Evolutionary conservation across 192 early-diverging fungal genomes (phyloP), one percentile per base, ranked within the genome.

Genomic region (Backusella westeae): DNA sequence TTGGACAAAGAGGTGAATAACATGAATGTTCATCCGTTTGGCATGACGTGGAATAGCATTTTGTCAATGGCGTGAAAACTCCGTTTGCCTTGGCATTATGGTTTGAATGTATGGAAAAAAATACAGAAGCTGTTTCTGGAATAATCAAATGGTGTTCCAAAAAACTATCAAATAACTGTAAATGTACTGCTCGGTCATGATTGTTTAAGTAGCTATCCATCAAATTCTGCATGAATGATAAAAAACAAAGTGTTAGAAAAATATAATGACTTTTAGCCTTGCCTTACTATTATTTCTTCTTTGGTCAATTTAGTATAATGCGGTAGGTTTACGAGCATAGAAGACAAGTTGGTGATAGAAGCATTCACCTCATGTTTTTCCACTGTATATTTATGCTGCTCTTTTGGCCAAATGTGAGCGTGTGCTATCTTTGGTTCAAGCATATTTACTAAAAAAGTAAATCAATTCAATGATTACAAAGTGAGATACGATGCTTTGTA

Each of bases 31-130:
- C 38, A 5, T 39, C 42, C 0, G 14, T 2, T 42, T 67, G 73
- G 38, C 78, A 79, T 6, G 49, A 38, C 3, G 52, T 73, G 19
- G 78, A 72, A 41, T 79, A 79, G 39, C 78, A 79, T 9, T 41
- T 23, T n/a, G 73, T 71, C 2, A 68, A 6, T 26, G 41, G 42
- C 41, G 29, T 75, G 17, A 75, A 65, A n/a, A 75, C 38, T 5
- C 74, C 63, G 12, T 42, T 65, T 7, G 42, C 23, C 41, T 21
- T 39, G 21, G 23, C 7, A 10, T 70, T 49, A n/a, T 70, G 21
- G 1, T 71, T 41, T 32, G 26, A 3, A n/a, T 71, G 41, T 32
- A 71, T 71, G 8, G 29, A 32, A 7, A 46, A 71, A 34, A 17
- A 17, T 26, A 23, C 6, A 21, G 68, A 23, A 6, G 35, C 26